These are phyloP conservation scores for Colletotrichum lentis DNA, from an alignment of 2,329 filamentous ascomycete species.

Conservation along the genomic window DNA sequence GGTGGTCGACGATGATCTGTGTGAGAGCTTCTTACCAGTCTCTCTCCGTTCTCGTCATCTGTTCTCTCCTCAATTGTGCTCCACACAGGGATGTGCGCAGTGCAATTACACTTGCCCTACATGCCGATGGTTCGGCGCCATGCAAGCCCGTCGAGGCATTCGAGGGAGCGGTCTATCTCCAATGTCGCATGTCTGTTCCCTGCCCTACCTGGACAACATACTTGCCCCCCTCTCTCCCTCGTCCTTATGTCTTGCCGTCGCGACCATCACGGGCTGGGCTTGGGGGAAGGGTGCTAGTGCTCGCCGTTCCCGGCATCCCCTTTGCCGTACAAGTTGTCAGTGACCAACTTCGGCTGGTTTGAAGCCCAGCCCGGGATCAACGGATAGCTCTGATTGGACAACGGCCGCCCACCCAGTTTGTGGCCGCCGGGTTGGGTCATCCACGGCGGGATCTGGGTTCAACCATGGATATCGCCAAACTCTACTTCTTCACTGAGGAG, in stretches of 20 bases:
- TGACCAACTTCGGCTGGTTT: background rate
- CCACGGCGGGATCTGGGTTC: constrained; percentile 12
- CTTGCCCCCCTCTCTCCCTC: background rate
- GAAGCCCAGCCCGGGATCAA: background rate
- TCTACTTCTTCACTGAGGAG: background rate
- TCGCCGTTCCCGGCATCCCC: background rate
- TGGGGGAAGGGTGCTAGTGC: background rate
- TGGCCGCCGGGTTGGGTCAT: background rate
- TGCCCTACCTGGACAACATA: background rate
- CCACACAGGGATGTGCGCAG: background rate
- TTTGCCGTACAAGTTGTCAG: background rate
- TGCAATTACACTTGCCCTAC: background rate
- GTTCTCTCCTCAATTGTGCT: background rate
- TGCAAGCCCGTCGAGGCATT: background rate
- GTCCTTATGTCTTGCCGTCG: background rate
- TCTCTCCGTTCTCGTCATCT: background rate
- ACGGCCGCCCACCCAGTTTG: background rate
- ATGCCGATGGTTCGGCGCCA: background rate
- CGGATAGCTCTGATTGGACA: background rate
- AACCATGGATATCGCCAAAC: constrained; percentile 27
- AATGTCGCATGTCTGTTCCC: background rate
- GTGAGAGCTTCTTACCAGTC: background rate
- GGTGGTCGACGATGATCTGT: background rate
- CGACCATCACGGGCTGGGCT: background rate
- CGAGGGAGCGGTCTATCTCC: background rate